These are phyloP conservation scores for Alternaria triticina DNA, from an alignment of 2,329 filamentous ascomycete species.

Conservation along the genomic window DNA sequence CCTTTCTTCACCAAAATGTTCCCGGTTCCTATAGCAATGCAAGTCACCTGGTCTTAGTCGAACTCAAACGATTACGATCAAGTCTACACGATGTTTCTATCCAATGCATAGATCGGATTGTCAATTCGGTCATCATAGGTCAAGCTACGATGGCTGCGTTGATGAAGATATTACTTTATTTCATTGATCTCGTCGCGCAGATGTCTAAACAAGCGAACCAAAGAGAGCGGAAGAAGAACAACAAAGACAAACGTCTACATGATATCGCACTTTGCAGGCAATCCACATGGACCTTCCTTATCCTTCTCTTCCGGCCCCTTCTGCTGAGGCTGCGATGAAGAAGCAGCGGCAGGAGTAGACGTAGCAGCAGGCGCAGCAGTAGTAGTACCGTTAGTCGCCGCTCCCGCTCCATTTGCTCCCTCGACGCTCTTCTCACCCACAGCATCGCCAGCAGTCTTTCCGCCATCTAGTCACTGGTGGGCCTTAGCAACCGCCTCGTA, in stretches of 20 bases:
- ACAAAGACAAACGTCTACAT: conserved; percentile 50
- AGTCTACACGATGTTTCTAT: too few relatives aligned
- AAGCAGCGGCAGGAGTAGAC: conserved; percentile 22
- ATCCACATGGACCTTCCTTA: conserved; percentile 75
- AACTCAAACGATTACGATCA: too few relatives aligned
- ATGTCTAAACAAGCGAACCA: not conserved
- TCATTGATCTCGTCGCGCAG: conserved; percentile 1
- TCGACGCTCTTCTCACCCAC: conserved; percentile 9
- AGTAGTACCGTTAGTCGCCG: conserved; percentile 17
- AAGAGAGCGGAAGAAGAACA: not conserved
- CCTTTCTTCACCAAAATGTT: not conserved
- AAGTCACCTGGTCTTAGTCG: too few relatives aligned
- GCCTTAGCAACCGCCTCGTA: conserved; percentile 77
- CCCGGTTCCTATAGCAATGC: too few relatives aligned
- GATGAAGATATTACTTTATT: not conserved
- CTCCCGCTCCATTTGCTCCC: conserved; percentile 7
- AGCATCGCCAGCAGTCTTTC: conserved; percentile 7
- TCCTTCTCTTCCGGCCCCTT: conserved; percentile 46
- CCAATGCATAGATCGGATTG: not conserved
- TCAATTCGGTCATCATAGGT: not conserved
- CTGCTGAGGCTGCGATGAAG: conserved; percentile 31
- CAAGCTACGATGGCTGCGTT: not conserved
- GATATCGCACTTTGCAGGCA: conserved; percentile 76
- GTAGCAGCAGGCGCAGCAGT: conserved; percentile 36
- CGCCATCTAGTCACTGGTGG: conserved; percentile 78